Evolutionary conservation across 2,329 filamentous ascomycete species (phyloP), one percentile per base, ranked within the genome.

Genomic region (Fusarium drepaniforme): DNA sequence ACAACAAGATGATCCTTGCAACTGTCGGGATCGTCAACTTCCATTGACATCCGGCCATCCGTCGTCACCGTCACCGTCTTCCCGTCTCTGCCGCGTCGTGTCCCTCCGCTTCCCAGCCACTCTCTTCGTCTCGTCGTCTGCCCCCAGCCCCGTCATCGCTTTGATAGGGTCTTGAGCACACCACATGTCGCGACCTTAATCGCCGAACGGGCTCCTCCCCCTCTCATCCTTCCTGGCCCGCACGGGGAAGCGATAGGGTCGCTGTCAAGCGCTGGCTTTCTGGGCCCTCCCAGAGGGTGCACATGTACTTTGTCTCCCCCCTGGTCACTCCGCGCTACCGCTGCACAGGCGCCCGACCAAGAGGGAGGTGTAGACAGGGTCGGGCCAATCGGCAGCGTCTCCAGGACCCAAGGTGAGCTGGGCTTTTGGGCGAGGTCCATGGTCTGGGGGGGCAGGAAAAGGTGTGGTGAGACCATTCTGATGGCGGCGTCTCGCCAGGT

Each of bases 341-440:
- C 66, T 78, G 77, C 77, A 78, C 71, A 76, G 77, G 77, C 77
- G 77, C 77, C 77, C 70, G 77, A 78, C 67, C 72, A 66, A 61
- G 56, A 46, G 33, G 44, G 28, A 44, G 59, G 25, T 62, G 18
- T 40, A 67, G 38, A 67, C 44, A 59, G 51, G 68, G 42, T 38
- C 28, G 40, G 21, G 5, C 75, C 76, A 78, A 78, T 78, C 74
- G 76, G 76, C 74, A 72, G 68, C 65, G 59, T 56, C 68, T 74
- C 75, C 70, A 67, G 37, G 49, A 57, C 16, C 33, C 37, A 62
- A 51, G 64, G 33, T 46, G 58, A 64, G 46, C 28, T 51, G 49
- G 57, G 46, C 28, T 33, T 62, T 53, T 49, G 65, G 35, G 44
- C 23, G 18, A n/a, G 51, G 56, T 65, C 33, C 33, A 56, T 25